These are phyloP conservation scores for Neurospora tetrasperma DNA, from an alignment of 495 filamentous ascomycete species.

Conservation along the genomic window DNA sequence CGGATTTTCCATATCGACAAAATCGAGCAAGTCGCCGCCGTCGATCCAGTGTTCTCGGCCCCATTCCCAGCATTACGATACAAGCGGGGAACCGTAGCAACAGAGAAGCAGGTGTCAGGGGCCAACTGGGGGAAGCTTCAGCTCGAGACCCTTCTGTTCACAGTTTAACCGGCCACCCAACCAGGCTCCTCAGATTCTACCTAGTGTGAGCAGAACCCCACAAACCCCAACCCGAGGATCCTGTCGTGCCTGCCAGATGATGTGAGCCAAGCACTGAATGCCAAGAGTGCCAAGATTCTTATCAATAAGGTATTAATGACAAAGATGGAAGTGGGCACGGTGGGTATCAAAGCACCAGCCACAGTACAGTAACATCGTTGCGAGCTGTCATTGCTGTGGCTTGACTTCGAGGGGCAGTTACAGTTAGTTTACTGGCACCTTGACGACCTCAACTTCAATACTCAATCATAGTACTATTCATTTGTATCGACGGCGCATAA, in stretches of 20 bases:
- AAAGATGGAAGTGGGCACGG: too few species aligned
- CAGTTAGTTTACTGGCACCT: not conserved
- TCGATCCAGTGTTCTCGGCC: not conserved
- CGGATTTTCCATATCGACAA: not conserved
- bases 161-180: not conserved
- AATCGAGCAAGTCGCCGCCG: not conserved
- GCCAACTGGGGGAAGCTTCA: not conserved
- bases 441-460: not conserved
- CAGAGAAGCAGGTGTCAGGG: not conserved
- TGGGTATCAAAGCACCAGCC: not conserved
- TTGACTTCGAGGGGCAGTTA: not conserved
- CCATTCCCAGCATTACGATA: not conserved
- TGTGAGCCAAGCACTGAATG: not conserved
- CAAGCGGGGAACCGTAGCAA: not conserved
- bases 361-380: not conserved
- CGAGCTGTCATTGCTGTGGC: not conserved
- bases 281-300: not conserved
- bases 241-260: not conserved
- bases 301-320: not conserved
- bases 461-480: not conserved
- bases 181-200: too few species aligned
- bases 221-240: not conserved
- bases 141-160: not conserved
- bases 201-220: not conserved
- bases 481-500: constrained; percentile 6